These are phyloP conservation scores for Coriolopsis trogii DNA, from an alignment of 1,284 basidiomycete species.

Conservation along the genomic window DNA sequence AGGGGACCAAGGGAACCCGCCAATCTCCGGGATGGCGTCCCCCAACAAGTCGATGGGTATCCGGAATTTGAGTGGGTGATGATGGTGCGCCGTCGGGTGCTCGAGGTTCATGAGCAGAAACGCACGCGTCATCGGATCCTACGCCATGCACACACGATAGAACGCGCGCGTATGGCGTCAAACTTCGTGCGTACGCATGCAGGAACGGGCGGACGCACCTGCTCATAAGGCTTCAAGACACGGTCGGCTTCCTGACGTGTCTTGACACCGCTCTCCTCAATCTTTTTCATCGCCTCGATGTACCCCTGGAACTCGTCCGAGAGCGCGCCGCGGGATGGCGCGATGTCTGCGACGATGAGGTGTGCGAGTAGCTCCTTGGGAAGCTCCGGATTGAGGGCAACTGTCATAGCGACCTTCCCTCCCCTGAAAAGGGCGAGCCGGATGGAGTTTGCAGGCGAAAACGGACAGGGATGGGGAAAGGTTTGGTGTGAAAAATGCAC, in stretches of 20 bases:
- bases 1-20: conserved; percentile 72
- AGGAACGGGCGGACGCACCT: conserved; percentile 40
- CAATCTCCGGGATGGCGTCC: conserved; percentile 65
- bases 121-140: conserved; percentile 73
- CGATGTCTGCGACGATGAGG: conserved; percentile 83
- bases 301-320: conserved; percentile 72
- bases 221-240: conserved; percentile 64
- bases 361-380: conserved; percentile 53
- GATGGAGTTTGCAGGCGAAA: too few relatives aligned
- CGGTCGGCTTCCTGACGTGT: conserved; percentile 68
- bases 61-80: conserved; percentile 58
- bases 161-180: neutral
- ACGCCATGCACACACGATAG: conserved; percentile 3
- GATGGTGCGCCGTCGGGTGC: conserved; percentile 31
- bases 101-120: conserved; percentile 86
- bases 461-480: too few relatives aligned
- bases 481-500: too few relatives aligned
- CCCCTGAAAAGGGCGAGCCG: conserved; percentile 57
- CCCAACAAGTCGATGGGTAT: conserved; percentile 73
- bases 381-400: conserved; percentile 64
- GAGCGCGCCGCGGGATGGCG: conserved; percentile 65
- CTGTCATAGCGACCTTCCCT: conserved; percentile 84
- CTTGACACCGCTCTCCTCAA: conserved; percentile 56
- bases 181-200: too few relatives aligned
- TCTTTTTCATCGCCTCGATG: conserved; percentile 69